Evolutionary conservation across 768 basidiomycete species (phyloP).

Genomic region (Mycena rosella): DNA sequence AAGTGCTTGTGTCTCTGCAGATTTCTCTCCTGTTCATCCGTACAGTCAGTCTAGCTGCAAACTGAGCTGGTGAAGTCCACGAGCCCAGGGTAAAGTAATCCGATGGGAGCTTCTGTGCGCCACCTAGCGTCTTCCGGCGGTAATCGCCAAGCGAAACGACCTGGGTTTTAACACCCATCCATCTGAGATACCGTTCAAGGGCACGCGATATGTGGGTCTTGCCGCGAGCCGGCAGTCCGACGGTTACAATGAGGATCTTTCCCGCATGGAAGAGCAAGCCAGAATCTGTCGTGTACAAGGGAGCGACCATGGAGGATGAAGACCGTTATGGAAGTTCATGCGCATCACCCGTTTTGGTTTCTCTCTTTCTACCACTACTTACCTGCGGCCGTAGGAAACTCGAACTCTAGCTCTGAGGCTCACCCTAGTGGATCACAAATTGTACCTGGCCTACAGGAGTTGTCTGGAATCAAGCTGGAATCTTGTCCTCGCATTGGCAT

Average conservation of each 20-base stretch:
- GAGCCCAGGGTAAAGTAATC: constrained; percentile 93
- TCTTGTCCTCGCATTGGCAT: too few relatives aligned
- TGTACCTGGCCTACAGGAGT: too few relatives aligned
- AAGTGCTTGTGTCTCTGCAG: constrained; percentile 82
- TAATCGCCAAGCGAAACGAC: constrained; percentile 97
- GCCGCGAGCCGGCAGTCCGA: constrained; percentile 93
- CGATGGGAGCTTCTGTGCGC: constrained; percentile 86
- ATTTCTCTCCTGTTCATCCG: constrained; percentile 72
- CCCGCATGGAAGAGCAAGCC: constrained; percentile 92
- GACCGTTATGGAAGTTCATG: too few relatives aligned
- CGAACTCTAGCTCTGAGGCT: not conserved
- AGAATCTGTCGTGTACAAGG: constrained; percentile 92
- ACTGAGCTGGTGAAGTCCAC: constrained; percentile 31
- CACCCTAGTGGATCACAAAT: too few relatives aligned
- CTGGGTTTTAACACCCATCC: constrained; percentile 97
- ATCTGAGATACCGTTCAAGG: constrained; percentile 96
- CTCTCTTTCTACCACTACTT: too few relatives aligned
- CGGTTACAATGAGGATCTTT: constrained; percentile 93
- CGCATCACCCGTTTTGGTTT: too few relatives aligned
- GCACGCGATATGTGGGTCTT: constrained; percentile 98
- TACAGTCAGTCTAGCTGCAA: constrained; percentile 12
- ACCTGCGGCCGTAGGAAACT: too few relatives aligned
- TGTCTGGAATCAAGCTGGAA: too few relatives aligned
- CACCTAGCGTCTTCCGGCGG: constrained; percentile 89
- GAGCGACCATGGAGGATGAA: constrained; percentile 80